Conservation (phyloP, 495 filamentous ascomycete genomes). For the Xylaria castorea region DNA sequence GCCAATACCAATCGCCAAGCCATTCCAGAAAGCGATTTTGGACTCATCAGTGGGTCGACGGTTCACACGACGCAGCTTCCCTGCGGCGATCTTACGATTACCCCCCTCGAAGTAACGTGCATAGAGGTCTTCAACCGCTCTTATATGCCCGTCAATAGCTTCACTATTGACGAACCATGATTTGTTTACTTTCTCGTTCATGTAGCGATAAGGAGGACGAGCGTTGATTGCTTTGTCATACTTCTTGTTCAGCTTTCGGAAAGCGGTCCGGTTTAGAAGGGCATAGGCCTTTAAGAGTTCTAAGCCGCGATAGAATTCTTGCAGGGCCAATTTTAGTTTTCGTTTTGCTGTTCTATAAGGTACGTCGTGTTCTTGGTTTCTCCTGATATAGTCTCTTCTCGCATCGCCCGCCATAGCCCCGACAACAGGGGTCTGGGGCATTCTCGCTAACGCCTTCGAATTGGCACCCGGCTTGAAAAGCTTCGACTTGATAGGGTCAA, state of each 20-base stretch:
- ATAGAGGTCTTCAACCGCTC: conserved; percentile 85
- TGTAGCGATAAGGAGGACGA: conserved; percentile 77
- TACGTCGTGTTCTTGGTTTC: conserved; percentile 63
- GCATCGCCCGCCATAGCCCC: conserved; percentile 43
- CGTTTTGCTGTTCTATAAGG: conserved; percentile 84
- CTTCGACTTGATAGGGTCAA: conserved; percentile 51
- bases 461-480: conserved; percentile 55
- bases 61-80: conserved; percentile 76
- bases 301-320: conserved; percentile 90
- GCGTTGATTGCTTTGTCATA: conserved; percentile 90
- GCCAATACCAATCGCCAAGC: conserved; percentile 78
- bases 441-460: conserved; percentile 51
- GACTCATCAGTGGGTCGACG: conserved; percentile 72
- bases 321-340: conserved; percentile 86
- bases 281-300: conserved; percentile 92
- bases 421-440: conserved; percentile 50
- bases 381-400: conserved; percentile 68
- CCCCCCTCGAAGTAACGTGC: conserved; percentile 89
- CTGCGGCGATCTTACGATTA: conserved; percentile 87
- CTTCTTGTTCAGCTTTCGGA: conserved; percentile 98
- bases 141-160: conserved; percentile 76
- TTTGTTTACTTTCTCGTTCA: conserved; percentile 91
- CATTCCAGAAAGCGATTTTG: conserved; percentile 76
- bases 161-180: conserved; percentile 89
- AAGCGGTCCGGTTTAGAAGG: conserved; percentile 86